phyloP scores from a whole-genome alignment of 768 basidiomycete species.

The Hemileccinum impolitum region DNA sequence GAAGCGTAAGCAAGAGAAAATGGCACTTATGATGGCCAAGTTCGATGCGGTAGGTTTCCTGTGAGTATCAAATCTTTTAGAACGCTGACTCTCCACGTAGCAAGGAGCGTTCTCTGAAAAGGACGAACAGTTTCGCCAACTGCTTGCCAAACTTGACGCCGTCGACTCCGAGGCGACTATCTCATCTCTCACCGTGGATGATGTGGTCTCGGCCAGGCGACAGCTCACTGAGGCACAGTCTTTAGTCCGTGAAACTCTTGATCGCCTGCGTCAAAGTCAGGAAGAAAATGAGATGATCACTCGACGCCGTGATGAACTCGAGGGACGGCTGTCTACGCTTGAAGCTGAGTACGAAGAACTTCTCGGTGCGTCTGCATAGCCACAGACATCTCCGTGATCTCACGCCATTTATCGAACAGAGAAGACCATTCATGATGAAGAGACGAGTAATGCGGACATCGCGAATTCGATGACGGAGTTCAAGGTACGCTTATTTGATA shows the following conservation, averaged over 20 bases:
- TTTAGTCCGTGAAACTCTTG: conserved; percentile 82
- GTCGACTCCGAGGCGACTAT: conserved; percentile 61
- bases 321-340: conserved; percentile 71
- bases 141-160: conserved; percentile 79
- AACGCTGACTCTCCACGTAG: conserved; percentile 34
- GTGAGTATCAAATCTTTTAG: neutral
- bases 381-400: conserved; percentile 1
- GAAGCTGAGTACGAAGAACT: conserved; percentile 97
- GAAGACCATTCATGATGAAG: conserved; percentile 89
- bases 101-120: conserved; percentile 95
- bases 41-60: conserved; percentile 77
- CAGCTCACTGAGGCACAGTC: conserved; percentile 89
- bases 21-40: conserved; percentile 99
- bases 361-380: conserved; percentile 56
- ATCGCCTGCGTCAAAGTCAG: conserved; percentile 82
- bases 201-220: conserved; percentile 76
- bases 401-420: conserved; percentile 44
- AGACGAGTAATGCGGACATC: conserved; percentile 77
- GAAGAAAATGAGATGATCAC: conserved; percentile 88
- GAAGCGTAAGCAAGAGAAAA: conserved; percentile 98
- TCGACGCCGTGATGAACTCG: conserved; percentile 83
- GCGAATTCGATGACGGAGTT: conserved; percentile 86
- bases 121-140: conserved; percentile 85
- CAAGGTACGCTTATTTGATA: conserved; percentile 53
- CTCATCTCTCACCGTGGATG: conserved; percentile 64